Base-by-base conservation (phyloP, 805 yeast species). In the Metschnikowia henanensis region DNA sequence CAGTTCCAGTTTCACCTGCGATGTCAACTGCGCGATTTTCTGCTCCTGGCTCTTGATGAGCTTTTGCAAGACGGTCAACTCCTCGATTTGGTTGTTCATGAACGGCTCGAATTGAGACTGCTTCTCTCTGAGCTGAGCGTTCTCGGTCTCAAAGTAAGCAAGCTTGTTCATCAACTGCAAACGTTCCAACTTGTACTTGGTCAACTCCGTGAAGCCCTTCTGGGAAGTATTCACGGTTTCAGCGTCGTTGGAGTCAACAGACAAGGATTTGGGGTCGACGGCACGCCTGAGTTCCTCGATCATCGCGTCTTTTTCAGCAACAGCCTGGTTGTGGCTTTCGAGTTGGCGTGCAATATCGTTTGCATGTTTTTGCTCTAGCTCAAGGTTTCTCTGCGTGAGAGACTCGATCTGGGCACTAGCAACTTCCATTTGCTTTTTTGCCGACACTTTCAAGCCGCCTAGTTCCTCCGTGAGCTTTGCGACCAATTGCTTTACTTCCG, bases 391-490 rank as follows among this genome's bases (percentile, higher is more conserved):
- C 12, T 44, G 22, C 46, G 82, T 87, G 28, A 85, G 64, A 17
- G 56, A 54, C 18, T 61, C 61, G 18, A 84, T 80, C 44, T 75
- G 75, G 16, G 72, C 72, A 51, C 81, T 76, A 0, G 90, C 91
- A 38, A 70, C 65, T 38, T 66, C 70, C 49, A 84, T 82, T 50
- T 80, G 83, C 4, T 62, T 61, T 44, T 70, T 72, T 19, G 75
- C 57, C 2, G 66, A 49, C 3, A 56, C 43, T 41, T 58, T 65
- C 48, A 70, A 61, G 19, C 59, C 59, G 25, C 49, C 56, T 40
- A 71, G 54, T 39, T 71, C 72, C 17, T 50, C 47, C 18, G 64
- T 66, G 40, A 70, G 58, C 41, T 66, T 68, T 9, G 51, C 45
- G 13, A 70, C 60, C 8, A 67, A 46, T 32, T 56, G 57, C 43